Evolutionary conservation across 345 rosid species (phyloP).

Genomic region (Bruguiera gymnorhiza): DNA sequence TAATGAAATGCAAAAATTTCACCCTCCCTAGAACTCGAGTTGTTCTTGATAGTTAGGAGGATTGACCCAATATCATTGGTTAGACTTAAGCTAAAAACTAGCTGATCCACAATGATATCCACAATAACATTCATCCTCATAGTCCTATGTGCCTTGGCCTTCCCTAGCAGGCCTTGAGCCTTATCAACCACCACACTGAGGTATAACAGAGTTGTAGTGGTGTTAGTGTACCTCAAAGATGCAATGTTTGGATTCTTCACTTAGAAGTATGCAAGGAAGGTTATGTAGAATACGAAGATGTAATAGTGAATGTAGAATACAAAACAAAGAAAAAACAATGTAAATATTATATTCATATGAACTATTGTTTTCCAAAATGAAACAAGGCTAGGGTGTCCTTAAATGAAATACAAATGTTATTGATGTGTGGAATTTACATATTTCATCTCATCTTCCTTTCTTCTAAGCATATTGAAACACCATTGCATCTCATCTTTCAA

Average conservation of each 20-base stretch:
- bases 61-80: conserved; percentile 39
- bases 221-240: conserved; percentile 52
- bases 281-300: too few relatives aligned
- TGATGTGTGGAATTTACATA: too few relatives aligned
- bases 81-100: conserved; percentile 38
- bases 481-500: too few relatives aligned
- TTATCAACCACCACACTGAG: conserved; percentile 55
- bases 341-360: too few relatives aligned
- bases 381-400: too few relatives aligned
- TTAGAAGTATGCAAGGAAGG: conserved; percentile 17
- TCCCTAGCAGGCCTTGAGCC: conserved; percentile 64
- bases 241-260: conserved; percentile 77
- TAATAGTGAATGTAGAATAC: too few relatives aligned
- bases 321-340: too few relatives aligned
- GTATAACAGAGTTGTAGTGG: conserved; percentile 58
- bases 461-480: too few relatives aligned
- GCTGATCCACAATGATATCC: conserved; percentile 46
- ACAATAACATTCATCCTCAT: conserved; percentile 58
- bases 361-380: too few relatives aligned
- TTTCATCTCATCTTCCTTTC: too few relatives aligned
- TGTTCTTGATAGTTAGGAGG: conserved; percentile 46
- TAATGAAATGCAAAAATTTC: conserved; percentile 42
- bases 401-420: too few relatives aligned
- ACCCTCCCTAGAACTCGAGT: conserved; percentile 64
- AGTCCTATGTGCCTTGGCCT: conserved; percentile 53